A percentile compares a stretch with the other conserved stretches of the same genome.
phyloP scores from a whole-genome alignment of 1,284 basidiomycete genomes.

The Trichosporon faecale region DNA sequence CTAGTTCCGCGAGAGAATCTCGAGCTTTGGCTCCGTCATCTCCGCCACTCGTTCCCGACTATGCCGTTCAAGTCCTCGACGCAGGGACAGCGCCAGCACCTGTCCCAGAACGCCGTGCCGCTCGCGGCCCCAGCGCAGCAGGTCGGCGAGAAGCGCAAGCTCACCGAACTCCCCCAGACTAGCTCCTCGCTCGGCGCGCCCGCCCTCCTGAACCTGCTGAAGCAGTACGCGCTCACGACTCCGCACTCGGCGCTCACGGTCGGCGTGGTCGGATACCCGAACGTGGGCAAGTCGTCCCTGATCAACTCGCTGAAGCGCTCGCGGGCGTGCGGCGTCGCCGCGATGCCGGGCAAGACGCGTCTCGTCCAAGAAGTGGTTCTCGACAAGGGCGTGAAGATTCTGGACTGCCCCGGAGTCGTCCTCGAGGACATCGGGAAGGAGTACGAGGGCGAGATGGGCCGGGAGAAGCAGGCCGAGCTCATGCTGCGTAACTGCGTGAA shows the following conservation, averaged over 20 bases:
- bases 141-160: conserved; percentile 49
- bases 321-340: conserved; percentile 85
- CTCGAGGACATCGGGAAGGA: conserved; percentile 59
- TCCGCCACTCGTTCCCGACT: conserved; percentile 87
- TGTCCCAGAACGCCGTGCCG: conserved; percentile 56
- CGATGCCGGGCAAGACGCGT: conserved; percentile 91
- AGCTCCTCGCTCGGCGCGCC: conserved; percentile 61
- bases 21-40: conserved; percentile 82
- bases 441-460: conserved; percentile 56
- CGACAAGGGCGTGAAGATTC: conserved; percentile 84
- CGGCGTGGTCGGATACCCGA: conserved; percentile 94
- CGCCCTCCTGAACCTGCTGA: conserved; percentile 76
- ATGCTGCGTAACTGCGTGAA: conserved; percentile 89
- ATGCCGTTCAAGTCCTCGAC: conserved; percentile 90
- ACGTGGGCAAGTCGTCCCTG: conserved; percentile 92
- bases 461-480: conserved; percentile 63
- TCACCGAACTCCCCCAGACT: conserved; percentile 58
- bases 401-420: conserved; percentile 96
- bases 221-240: conserved; percentile 75
- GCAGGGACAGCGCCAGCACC: conserved; percentile 71
- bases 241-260: conserved; percentile 73
- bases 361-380: conserved; percentile 90
- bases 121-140: conserved; percentile 38
- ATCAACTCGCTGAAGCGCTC: conserved; percentile 92
- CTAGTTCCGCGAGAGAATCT: conserved; percentile 85